Base-by-base conservation (phyloP, 2,329 filamentous ascomycete species). In the Xylariaceae sp. region DNA sequence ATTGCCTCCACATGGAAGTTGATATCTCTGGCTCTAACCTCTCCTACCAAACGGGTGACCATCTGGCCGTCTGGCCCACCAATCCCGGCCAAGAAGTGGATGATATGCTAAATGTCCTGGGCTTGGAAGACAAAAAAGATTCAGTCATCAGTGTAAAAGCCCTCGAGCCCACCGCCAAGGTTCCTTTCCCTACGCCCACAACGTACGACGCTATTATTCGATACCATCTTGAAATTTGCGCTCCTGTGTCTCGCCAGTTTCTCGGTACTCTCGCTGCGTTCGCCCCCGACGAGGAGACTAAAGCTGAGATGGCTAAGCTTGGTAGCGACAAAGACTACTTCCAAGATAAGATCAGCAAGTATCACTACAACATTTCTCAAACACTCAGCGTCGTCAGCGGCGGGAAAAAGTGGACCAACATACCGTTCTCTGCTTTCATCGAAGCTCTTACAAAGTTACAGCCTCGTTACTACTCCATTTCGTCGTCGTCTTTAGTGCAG, bases 401-500 rank as follows among this genome's bases (percentile, higher is more conserved):
- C 32, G 84, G 86, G 43, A 75, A 88, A 70, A 83, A 83, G 51
- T 99, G 94, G 88, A 75, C 82, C 47, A 85, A 83, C 47, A 84
- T 96, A 48, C 95, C 94, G 14, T 97, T 99, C 74, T 96, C 94
- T 9, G 85, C 91, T 62, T 85, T 97, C 62, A 90, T 99, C 58
- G 94, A 99, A 76, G 88, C 90, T 58, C 72, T 99, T 54, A 89
- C 85, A 72, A 97, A 96, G 77, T 83, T 99, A 49, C 94, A 99
- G 71, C 92, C 94, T 36, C 89, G 94, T 44, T 99, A 97, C 78
- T 99, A 99, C 76, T 99, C 95, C 44, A 99, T 99, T 69, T 99
- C 94, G 2, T 99, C 95, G 1, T 97, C 94, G 1, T 96, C 94
- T 6, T 70, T 90, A 9, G 91, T 95, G 14, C 91, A 99, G 67